Base-by-base conservation (phyloP, 2,329 filamentous ascomycete species). In the Colletotrichum sidae region DNA sequence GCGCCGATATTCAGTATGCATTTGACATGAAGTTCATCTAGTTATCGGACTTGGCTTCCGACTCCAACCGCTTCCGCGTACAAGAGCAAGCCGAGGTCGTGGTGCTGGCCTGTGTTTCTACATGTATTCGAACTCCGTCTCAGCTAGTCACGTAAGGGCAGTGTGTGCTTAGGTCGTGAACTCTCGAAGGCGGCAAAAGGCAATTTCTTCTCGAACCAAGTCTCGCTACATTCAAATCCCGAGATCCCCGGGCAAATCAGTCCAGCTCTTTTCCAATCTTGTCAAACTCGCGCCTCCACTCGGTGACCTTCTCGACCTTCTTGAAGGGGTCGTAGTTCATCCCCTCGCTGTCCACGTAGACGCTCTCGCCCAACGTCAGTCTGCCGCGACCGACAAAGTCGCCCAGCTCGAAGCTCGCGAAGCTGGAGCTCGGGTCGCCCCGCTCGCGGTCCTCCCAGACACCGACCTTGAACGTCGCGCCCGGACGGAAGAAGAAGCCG, bases 281-380 rank as follows among this genome's bases (percentile, higher is more conserved):
- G 25, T 70, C 55, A 47, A 76, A 77, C 59, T 75, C 72, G 12
- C 71, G 58, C 3, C 71, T 65, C 75, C 75, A 76, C 58, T 72
- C 69, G 6, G 56, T 65, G 2, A 76, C 70, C 55, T 71, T 73
- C 42, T 71, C 71, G 5, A 70, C 70, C 64, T 72, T 72, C 67
- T 71, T 71, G 70, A 73, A 75, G n/a, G 70, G 74, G 55, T 77
- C 74, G 50, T 71, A 68, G 51, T 77, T 77, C 50, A 76, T 70
- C 6, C 69, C 72, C 60, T 76, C 74, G 51, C 72, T 75, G 41
- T 76, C 74, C 8, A 76, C 73, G 42, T 71, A 73, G 7, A 77
- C 71, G 15, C 70, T 70, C 2, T 71, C 64, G 7, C 71, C 72
- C 2, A 75, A 69, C 10, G 65, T 73, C 38, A 75, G 42, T 1